Base-by-base conservation (phyloP, 2,329 filamentous ascomycete species). In the Fusarium palustre region DNA sequence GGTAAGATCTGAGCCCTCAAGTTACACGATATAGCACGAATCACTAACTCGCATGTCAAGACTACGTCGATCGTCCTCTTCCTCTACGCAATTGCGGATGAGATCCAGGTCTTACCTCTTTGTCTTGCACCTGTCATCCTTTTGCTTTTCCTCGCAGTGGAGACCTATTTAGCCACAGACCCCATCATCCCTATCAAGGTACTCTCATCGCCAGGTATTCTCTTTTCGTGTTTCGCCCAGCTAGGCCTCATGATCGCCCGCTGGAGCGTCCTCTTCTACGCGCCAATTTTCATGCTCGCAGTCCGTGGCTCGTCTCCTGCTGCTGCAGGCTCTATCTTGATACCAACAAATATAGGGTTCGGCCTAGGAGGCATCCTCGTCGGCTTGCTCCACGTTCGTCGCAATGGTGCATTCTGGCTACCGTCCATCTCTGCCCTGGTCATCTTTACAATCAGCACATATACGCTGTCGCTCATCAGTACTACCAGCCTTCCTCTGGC, bases 341-440 rank as follows among this genome's bases (percentile, higher is more conserved):
- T 97, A 47, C 92, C 93, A 0, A 96, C 93, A 1, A 97, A 97
- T 77, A 76, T 88, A 8, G 93, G 92, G 3, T 97, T 97, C 74
- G 92, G 89, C 1, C 72, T 87, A 3, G 93, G 93, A 25, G 92
- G 92, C 0, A 79, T 97, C 0, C 69, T 92, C 7, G 90, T 91
- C 16, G 93, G 93, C 11, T 88, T 86, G 79, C 80, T 96, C 18
- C 93, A 97, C 76, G 91, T 97, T 72, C 88, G 88, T 22, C 88
- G 91, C 22, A 82, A 85, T 3, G 91, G 91, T 2, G 90, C 90
- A 68, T 97, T 93, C 78, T 97, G 91, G 82, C 72, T 86, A 57
- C 85, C 91, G 4, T 87, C 83, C 46, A 66, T 93, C 5, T 70
- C 90, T 3, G 84, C 88, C 1, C 87, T 92, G 69, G 72, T 82